Percentiles rank a stretch among this genome's conserved stretches.
Evolutionary conservation across 129 eudicot species (phyloP).

Genomic region (Scalesia atractyloides): DNA sequence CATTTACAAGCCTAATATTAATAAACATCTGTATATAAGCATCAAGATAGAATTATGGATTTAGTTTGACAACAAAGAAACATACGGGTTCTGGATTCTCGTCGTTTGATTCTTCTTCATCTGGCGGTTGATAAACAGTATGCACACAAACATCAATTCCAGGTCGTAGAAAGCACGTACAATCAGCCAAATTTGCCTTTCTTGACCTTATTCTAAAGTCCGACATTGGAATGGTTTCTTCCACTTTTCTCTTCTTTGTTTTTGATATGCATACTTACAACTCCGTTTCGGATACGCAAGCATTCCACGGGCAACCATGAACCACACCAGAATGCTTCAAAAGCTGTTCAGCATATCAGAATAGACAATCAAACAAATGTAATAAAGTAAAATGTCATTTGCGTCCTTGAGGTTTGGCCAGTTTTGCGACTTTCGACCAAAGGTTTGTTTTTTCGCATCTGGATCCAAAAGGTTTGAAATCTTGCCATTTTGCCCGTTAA

Average conservation of each 20-base stretch:
- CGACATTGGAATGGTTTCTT: conserved; percentile 54
- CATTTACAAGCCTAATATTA: no score
- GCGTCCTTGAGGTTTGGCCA: no score
- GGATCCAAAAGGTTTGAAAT: no score
- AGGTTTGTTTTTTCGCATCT: no score
- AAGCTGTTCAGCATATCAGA: conserved; percentile 54
- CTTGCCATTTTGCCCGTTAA: no score
- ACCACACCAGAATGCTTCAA: conserved; percentile 71
- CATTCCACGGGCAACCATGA: conserved; percentile 79
- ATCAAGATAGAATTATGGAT: not conserved
- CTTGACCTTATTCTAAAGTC: conserved; percentile 76
- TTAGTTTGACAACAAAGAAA: conserved; percentile 16
- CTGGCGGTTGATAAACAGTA: conserved; percentile 43
- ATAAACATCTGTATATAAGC: conserved; percentile 3
- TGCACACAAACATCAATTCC: conserved; percentile 82
- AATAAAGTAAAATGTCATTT: no score
- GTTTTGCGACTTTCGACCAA: no score
- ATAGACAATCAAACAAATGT: conserved; percentile 9
- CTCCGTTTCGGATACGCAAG: conserved; percentile 60
- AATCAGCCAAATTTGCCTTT: conserved; percentile 67
- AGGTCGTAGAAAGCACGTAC: conserved; percentile 75
- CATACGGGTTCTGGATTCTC: conserved; percentile 63
- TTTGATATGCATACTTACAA: conserved; percentile 44
- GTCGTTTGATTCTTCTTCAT: conserved; percentile 46
- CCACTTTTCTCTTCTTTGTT: conserved; percentile 50